A percentile compares a stretch with the other conserved stretches of the same genome.
phyloP scores from a whole-genome alignment of 805 yeast species.

The Pichia thaimueangensis region DNA sequence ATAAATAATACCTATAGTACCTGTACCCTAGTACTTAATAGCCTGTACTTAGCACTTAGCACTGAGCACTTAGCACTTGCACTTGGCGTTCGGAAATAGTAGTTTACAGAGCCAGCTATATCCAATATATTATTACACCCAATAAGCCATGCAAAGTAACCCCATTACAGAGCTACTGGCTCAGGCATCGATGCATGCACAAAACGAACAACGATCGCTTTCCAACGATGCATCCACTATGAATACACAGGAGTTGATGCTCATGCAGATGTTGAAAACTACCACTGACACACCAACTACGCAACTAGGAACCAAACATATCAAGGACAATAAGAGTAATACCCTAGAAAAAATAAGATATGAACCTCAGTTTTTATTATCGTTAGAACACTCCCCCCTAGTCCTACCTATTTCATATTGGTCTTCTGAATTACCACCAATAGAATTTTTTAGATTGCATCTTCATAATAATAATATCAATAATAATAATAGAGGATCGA shows the following conservation, averaged over 20 bases:
- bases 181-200: constrained; percentile 2
- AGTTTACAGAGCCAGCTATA: too few relatives aligned
- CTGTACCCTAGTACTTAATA: too few relatives aligned
- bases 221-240: background rate
- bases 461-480: too few relatives aligned
- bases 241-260: constrained; percentile 1
- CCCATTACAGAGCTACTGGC: constrained; percentile 1
- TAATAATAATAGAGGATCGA: background rate
- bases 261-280: constrained; percentile 7
- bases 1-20: too few relatives aligned
- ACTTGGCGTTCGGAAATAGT: too few relatives aligned
- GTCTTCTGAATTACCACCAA: constrained; percentile 35
- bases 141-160: too few relatives aligned
- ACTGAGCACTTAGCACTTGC: too few relatives aligned
- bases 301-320: background rate
- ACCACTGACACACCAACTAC: background rate
- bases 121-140: too few relatives aligned
- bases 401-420: constrained; percentile 18
- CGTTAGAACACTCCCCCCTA: constrained; percentile 11
- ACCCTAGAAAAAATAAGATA: background rate
- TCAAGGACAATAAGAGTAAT: background rate
- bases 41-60: too few relatives aligned
- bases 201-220: constrained; percentile 2
- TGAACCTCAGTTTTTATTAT: constrained; percentile 2
- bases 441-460: constrained; percentile 45